Conservation (phyloP, 805 yeast genomes). For the Metschnikowia lachancei region DNA sequence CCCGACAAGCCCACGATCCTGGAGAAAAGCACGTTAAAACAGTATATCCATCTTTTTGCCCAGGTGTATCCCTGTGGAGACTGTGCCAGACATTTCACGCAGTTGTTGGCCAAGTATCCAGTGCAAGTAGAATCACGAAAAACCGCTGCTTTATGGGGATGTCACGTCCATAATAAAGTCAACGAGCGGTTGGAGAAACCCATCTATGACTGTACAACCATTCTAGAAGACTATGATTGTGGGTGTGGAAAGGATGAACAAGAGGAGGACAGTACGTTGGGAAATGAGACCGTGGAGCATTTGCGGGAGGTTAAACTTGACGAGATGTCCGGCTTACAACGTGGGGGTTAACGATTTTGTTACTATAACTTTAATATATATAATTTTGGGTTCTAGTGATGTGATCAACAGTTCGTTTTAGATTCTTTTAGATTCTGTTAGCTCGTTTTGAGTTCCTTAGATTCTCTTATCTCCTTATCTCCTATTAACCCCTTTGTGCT, state of each 20-base stretch:
- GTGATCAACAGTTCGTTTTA: neutral
- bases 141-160: constrained; percentile 94
- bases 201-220: constrained; percentile 78
- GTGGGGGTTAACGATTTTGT: constrained; percentile 29
- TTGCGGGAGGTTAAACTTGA: constrained; percentile 44
- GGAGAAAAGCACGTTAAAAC: constrained; percentile 60
- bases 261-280: constrained; percentile 42
- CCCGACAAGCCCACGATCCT: constrained; percentile 74
- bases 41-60: constrained; percentile 72
- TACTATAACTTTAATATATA: too few relatives aligned
- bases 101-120: constrained; percentile 67
- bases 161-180: constrained; percentile 47
- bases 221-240: constrained; percentile 90
- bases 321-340: constrained; percentile 47
- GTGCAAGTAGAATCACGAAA: constrained; percentile 78
- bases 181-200: constrained; percentile 30
- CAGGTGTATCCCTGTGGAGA: constrained; percentile 97
- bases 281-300: constrained; percentile 34
- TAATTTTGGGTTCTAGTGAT: too few relatives aligned
- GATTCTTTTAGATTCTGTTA: neutral
- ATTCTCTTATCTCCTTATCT: too few relatives aligned
- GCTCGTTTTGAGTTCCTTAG: too few relatives aligned
- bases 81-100: constrained; percentile 87
- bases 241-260: constrained; percentile 85
- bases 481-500: too few relatives aligned